Evolutionary conservation across 2,329 filamentous ascomycete species (phyloP).

Genomic region (Sporothrix globosa): DNA sequence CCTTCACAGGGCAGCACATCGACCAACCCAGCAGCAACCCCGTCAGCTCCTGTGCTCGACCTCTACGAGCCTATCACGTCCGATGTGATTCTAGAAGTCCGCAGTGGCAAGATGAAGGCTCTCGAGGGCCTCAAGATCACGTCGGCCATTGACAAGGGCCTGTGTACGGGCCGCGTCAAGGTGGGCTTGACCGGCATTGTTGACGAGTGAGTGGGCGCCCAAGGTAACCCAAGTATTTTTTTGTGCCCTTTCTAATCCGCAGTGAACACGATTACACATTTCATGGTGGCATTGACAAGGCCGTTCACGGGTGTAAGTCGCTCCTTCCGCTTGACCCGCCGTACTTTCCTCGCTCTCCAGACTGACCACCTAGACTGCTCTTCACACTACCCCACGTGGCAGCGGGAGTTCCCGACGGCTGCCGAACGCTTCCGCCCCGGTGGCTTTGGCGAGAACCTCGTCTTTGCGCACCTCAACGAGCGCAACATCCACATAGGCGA

Average conservation of each 20-base stretch:
- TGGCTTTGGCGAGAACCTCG: conserved; percentile 68
- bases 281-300: conserved; percentile 66
- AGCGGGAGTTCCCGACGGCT: conserved; percentile 54
- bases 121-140: conserved; percentile 56
- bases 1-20: background rate
- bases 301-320: conserved; percentile 59
- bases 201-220: conserved; percentile 47
- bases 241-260: background rate
- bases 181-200: conserved; percentile 57
- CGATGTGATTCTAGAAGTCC: conserved; percentile 60
- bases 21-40: background rate
- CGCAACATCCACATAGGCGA: conserved; percentile 68
- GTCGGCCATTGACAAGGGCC: conserved; percentile 61
- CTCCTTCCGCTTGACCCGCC: background rate
- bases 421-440: conserved; percentile 58
- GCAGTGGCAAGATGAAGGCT: conserved; percentile 59
- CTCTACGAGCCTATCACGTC: conserved; percentile 47
- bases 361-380: conserved; percentile 55
- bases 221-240: background rate
- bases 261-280: conserved; percentile 62
- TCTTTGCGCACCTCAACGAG: conserved; percentile 62
- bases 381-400: conserved; percentile 62
- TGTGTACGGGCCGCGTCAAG: conserved; percentile 49
- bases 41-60: background rate
- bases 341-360: background rate